Evolutionary conservation across 305 asterid species (phyloP), one percentile per base, ranked within the genome.

Genomic region (Fraxinus greggii): DNA sequence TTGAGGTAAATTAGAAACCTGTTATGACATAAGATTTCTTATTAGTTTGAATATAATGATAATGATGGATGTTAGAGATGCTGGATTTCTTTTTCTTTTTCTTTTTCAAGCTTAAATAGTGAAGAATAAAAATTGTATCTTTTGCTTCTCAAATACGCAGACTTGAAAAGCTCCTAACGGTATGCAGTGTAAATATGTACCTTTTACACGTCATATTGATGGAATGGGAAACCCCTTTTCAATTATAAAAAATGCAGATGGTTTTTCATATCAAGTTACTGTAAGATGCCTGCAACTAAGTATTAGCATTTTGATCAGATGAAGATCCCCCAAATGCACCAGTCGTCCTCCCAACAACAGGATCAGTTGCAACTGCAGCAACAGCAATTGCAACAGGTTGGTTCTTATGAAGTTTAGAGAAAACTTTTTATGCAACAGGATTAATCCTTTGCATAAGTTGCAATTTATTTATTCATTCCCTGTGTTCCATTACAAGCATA

Each of bases 321-420:
- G 95, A 95, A 93, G 87, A 89, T 94, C 88, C 83, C 93, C 81
- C 97, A 92, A 84, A 89, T 93, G 95, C 98, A 91, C 87, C 97
- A 92, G 85, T 88, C 99, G 7, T 91, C 99, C 80, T 92, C 99
- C 74, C 97, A 94, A 80, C 98, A 92, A 79, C 98, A 88, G 89
- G 99, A 95, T 75, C 97, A 92, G 92, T 77, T 93, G 94, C 97
- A 93, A 91, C 98, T 88, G 69, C 69, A 59, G 69, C 69, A 59
- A 61, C 97, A 91, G 77, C 93, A 89, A 87, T 83, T 90, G 89
- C 97, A 93, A 83, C 98, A 92, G 94, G 98, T 95, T 73, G 19
- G 86, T 79, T 12, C 29, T 65, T 9, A 12, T 26, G 36, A 24
- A 65, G 35, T 65, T 65, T 7, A 7, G 9, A 15, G 33, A 4